A percentile compares a stretch with the other conserved stretches of the same genome.
phyloP scores from a whole-genome alignment of 2,329 filamentous ascomycete species.

The Alternaria ventricosa region DNA sequence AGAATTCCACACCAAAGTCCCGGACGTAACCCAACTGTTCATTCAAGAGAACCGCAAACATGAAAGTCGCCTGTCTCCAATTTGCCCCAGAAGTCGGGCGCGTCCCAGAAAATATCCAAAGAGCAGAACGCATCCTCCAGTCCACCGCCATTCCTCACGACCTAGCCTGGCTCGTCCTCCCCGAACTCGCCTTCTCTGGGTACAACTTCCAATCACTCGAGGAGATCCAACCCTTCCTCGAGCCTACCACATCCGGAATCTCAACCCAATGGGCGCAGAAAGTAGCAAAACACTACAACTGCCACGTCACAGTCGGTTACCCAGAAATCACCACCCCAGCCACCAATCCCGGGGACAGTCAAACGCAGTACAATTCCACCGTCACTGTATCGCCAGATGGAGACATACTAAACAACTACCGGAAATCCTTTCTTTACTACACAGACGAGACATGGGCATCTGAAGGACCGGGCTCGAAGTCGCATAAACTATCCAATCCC shows the following conservation, averaged over 20 bases:
- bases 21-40: background rate
- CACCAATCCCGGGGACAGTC: constrained; percentile 13
- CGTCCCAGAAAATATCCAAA: constrained; percentile 71
- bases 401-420: constrained; percentile 64
- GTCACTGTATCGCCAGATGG: constrained; percentile 64
- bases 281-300: constrained; percentile 70
- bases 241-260: constrained; percentile 69
- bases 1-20: background rate
- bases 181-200: constrained; percentile 79
- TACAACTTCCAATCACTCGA: constrained; percentile 78
- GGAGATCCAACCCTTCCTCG: constrained; percentile 72
- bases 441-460: constrained; percentile 70
- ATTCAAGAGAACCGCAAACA: constrained; percentile 35
- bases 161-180: constrained; percentile 75
- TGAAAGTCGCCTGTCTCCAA: constrained; percentile 74
- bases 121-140: constrained; percentile 69
- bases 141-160: constrained; percentile 50
- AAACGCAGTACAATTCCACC: constrained; percentile 63
- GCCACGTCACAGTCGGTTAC: constrained; percentile 74
- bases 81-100: constrained; percentile 75
- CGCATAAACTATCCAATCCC: constrained; percentile 26
- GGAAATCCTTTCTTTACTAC: constrained; percentile 70
- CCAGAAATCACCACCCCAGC: constrained; percentile 62
- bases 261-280: constrained; percentile 74
- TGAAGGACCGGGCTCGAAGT: constrained; percentile 53